Base-by-base conservation (phyloP, 106 monocot genomes). In the Cymbidium sinense region DNA sequence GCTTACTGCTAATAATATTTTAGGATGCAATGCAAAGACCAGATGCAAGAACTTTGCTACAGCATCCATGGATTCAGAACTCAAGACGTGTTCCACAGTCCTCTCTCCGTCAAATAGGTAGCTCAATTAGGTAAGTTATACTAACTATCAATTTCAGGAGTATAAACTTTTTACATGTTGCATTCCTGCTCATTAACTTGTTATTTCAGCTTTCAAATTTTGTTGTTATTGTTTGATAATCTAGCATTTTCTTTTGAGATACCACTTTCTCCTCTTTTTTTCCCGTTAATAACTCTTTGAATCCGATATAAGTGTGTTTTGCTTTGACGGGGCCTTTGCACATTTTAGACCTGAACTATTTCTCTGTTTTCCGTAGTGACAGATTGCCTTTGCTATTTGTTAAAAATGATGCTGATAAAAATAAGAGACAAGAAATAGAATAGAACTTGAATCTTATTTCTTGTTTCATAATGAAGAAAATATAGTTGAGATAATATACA, bases 1-100 rank as follows among this genome's bases (percentile, higher is more conserved):
- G 54, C 75, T 81, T 77, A 31, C 37, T 71, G 69, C 37, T 37
- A 7, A 15, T 36, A 71, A 37, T 71, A n/a, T 36, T 71, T 78
- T 80, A 99, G 98, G 94, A 99, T 90, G 90, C 98, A 72, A 99
- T 99, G 87, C 94, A 94, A 78, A 90, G 98, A 80, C 94, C 98
- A 64, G 98, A 99, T 91, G 98, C 98, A 83, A 94, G 90, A 78
- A 89, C 88, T 35, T 87, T 99, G 81, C 77, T 99, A 43, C 80
- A 81, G 83, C 98, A 99, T 65, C 85, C 92, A 71, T 99, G 98
- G 98, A 92, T 99, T 67, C 92, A 87, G 75, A 94, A 92, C 78
- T 90, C 94, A 67, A 99, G 98, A 77, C 88, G 94, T 34, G 85
- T 86, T 76, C 80, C 90, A 73, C 94, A 79, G 27, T 90, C 91